A percentile compares a stretch with the other conserved stretches of the same genome.
Conservation (phyloP, 495 filamentous ascomycete species). For the Corynascus novoguineensis region DNA sequence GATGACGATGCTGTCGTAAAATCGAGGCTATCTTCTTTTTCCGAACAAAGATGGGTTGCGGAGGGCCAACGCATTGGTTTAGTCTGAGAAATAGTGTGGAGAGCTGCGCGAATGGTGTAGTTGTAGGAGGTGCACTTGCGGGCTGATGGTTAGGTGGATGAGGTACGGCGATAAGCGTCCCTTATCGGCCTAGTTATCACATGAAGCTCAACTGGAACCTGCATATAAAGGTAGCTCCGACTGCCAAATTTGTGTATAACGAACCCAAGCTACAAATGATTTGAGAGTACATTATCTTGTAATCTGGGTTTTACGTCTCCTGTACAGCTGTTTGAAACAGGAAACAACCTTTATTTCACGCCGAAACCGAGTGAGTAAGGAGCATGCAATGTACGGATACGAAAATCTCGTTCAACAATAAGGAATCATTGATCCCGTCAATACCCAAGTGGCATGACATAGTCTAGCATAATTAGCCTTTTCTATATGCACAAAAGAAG, state of each 20-base stretch:
- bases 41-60: not conserved
- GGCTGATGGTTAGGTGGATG: not conserved
- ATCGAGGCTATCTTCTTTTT: not conserved
- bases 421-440: not conserved
- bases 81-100: not conserved
- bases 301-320: too few relatives aligned
- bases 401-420: too few relatives aligned
- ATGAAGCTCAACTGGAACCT: too few relatives aligned
- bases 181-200: slow-evolving; percentile 7
- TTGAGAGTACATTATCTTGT: too few relatives aligned
- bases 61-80: not conserved
- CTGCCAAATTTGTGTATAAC: too few relatives aligned
- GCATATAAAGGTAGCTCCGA: too few relatives aligned
- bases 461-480: not conserved
- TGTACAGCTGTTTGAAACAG: too few relatives aligned
- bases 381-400: too few relatives aligned
- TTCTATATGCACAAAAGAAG: slow-evolving; percentile 5
- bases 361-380: too few relatives aligned
- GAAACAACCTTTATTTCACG: too few relatives aligned
- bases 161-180: slow-evolving; percentile 14
- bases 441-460: not conserved
- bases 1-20: not conserved
- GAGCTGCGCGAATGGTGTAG: not conserved
- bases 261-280: too few relatives aligned
- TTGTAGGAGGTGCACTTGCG: not conserved